These are phyloP conservation scores for Deuterostichococcus epilithicus DNA, from an alignment of 139 green algal species.

Conservation along the genomic window DNA sequence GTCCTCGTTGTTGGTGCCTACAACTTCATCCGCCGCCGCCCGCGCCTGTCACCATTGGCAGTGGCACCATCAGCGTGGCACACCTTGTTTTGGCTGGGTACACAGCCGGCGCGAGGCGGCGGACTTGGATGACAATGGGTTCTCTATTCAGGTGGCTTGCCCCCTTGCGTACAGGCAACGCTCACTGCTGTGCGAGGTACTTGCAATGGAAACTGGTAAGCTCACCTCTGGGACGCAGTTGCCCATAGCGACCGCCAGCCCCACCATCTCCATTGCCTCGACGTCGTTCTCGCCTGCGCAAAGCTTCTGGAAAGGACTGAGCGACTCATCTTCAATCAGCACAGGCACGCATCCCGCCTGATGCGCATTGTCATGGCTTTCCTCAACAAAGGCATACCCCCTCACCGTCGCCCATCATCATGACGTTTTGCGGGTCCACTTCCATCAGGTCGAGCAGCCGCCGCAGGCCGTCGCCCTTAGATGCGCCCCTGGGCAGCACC, in stretches of 20 bases:
- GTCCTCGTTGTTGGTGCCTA: conserved; percentile 79
- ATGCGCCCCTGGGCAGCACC: conserved; percentile 61
- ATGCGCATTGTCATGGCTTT: no score
- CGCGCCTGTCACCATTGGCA: no score
- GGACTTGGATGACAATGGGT: no score
- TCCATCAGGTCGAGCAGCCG: conserved; percentile 49
- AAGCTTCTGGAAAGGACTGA: no score
- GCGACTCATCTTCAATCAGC: not conserved
- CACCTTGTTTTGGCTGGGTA: no score
- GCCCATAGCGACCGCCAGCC: not conserved
- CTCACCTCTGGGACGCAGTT: not conserved
- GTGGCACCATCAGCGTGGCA: no score
- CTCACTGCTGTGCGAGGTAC: not conserved
- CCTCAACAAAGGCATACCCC: no score
- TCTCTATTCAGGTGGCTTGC: no score
- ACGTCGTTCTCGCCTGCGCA: conserved; percentile 83
- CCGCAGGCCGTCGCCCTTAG: conserved; percentile 56
- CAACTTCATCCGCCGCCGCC: conserved; percentile 50
- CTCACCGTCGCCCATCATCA: conserved; percentile 85
- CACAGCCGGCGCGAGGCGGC: no score
- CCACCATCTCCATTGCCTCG: conserved; percentile 86
- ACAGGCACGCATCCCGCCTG: not conserved
- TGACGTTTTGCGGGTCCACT: conserved; percentile 37
- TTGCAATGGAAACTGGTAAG: not conserved
- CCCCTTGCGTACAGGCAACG: no score